A percentile compares a stretch with the other conserved stretches of the same genome.
Evolutionary conservation across 345 rosid genomes (phyloP).

Genomic region (Excoecaria agallocha): DNA sequence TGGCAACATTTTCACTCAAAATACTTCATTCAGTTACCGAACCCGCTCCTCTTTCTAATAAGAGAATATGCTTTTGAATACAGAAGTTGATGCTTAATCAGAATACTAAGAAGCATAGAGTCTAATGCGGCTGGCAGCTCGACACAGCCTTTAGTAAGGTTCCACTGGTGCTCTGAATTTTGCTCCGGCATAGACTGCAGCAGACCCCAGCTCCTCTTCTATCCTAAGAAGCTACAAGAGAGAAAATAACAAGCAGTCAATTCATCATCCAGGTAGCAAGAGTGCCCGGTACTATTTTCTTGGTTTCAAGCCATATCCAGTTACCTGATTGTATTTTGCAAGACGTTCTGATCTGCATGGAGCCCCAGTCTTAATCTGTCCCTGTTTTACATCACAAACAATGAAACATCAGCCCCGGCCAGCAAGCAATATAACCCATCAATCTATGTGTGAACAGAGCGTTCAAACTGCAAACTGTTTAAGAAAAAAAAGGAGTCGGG

Average conservation of each 20-base stretch:
- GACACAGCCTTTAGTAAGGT: conserved; percentile 35
- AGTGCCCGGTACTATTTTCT: not conserved
- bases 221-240: conserved; percentile 50
- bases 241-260: not conserved
- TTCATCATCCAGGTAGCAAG: not conserved
- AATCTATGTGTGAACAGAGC: not conserved
- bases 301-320: not conserved
- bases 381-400: conserved; percentile 37
- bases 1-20: not conserved
- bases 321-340: conserved; percentile 89
- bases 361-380: conserved; percentile 96
- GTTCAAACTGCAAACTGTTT: not conserved
- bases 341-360: conserved; percentile 99
- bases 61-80: not conserved
- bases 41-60: not conserved
- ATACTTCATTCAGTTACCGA: not conserved
- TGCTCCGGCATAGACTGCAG: conserved; percentile 45
- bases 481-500: not conserved
- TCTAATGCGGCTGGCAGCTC: not conserved
- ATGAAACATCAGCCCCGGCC: not conserved
- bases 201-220: conserved; percentile 54
- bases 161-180: conserved; percentile 51
- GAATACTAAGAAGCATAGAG: not conserved
- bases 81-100: not conserved
- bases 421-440: not conserved